These are phyloP conservation scores for Suillus brevipes DNA, from an alignment of 768 basidiomycete species.

Conservation along the genomic window DNA sequence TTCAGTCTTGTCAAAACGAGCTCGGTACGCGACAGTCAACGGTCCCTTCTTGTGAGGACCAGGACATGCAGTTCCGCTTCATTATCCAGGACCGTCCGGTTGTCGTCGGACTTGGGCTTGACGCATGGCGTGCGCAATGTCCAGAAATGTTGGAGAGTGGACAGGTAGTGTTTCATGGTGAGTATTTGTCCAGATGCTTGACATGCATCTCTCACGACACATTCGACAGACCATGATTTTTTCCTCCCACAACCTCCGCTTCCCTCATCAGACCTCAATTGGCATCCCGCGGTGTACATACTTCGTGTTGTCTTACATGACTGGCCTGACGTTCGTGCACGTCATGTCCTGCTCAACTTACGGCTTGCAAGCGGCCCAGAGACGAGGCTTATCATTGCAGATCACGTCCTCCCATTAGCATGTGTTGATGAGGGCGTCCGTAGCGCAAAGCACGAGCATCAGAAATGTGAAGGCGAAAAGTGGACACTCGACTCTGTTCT, in stretches of 20 bases:
- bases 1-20: background rate
- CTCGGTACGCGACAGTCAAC: background rate
- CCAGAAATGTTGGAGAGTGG: conserved; percentile 57
- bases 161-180: conserved; percentile 55
- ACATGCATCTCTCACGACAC: background rate
- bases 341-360: conserved; percentile 45
- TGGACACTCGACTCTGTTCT: conserved; percentile 33
- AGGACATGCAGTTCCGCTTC: conserved; percentile 39
- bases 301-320: conserved; percentile 75
- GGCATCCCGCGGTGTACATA: conserved; percentile 62
- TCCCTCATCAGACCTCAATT: conserved; percentile 31
- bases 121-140: conserved; percentile 62
- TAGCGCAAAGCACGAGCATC: conserved; percentile 15
- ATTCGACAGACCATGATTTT: conserved; percentile 64
- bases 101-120: conserved; percentile 51
- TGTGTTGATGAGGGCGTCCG: conserved; percentile 50
- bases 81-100: conserved; percentile 63
- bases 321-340: conserved; percentile 66
- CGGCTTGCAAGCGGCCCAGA: conserved; percentile 36
- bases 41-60: background rate
- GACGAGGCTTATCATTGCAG: conserved; percentile 68
- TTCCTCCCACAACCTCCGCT: conserved; percentile 57
- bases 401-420: conserved; percentile 69
- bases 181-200: conserved; percentile 1
- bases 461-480: conserved; percentile 13